Evolutionary conservation across 345 rosid genomes (phyloP).

Genomic region (Rhizophora apiculata): DNA sequence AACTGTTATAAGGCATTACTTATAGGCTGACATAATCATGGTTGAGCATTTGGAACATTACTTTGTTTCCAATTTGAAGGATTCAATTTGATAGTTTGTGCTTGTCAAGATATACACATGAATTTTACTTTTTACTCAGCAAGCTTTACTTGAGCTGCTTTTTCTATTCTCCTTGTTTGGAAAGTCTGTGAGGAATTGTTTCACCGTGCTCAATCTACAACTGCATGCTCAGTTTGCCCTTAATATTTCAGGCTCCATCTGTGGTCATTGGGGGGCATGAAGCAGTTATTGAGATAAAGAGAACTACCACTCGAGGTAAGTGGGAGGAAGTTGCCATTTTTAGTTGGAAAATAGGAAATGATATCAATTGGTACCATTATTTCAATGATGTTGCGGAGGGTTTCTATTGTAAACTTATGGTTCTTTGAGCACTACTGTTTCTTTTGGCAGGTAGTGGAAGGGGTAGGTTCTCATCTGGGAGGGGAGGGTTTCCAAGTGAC

Average conservation of each 20-base stretch:
- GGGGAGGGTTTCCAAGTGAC: conserved; percentile 19
- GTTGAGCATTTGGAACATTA: too few species aligned
- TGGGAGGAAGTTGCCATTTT: neutral
- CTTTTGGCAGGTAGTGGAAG: conserved; percentile 24
- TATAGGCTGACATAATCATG: too few species aligned
- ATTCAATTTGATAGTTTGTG: too few species aligned
- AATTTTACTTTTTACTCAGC: too few species aligned
- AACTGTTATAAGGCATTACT: too few species aligned
- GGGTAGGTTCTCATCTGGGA: conserved; percentile 21
- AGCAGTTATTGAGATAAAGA: conserved; percentile 20
- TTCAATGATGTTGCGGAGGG: neutral
- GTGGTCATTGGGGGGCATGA: conserved; percentile 13
- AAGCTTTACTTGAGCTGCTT: too few species aligned
- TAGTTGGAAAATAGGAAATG: too few species aligned
- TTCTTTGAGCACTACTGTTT: neutral
- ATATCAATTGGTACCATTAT: neutral
- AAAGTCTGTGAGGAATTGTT: too few species aligned
- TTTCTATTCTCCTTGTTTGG: too few species aligned
- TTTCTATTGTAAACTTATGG: neutral
- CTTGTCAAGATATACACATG: too few species aligned
- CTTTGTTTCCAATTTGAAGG: too few species aligned
- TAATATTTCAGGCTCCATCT: conserved; percentile 24
- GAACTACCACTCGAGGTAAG: conserved; percentile 20
- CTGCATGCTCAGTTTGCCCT: neutral
- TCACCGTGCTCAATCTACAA: too few species aligned